These are phyloP conservation scores for Dactylonectria macrodidyma DNA, from an alignment of 2,329 filamentous ascomycete species.

Conservation along the genomic window DNA sequence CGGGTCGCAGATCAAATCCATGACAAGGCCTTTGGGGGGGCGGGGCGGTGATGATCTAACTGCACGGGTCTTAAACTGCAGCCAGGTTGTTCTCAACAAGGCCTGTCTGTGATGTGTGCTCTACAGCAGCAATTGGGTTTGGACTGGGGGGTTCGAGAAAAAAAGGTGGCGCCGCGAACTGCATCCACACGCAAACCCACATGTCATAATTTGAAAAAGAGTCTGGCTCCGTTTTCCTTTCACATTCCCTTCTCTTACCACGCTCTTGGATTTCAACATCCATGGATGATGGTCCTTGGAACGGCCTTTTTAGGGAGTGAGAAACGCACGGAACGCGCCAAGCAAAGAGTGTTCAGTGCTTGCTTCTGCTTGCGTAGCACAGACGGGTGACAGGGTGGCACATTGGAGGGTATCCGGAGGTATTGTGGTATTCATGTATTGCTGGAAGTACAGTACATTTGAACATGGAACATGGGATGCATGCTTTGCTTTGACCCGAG, in stretches of 20 bases:
- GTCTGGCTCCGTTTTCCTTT: conserved; percentile 11
- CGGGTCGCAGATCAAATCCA: conserved; percentile 42
- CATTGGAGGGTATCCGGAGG: not conserved
- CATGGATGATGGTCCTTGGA: not conserved
- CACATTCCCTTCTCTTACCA: not conserved
- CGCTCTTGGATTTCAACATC: not conserved
- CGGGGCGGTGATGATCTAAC: not conserved
- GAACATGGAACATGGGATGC: too few relatives aligned
- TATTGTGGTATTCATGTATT: too few relatives aligned
- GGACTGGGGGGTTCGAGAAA: conserved; percentile 27
- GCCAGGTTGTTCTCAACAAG: too few relatives aligned
- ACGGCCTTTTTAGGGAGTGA: not conserved
- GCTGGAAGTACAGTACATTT: conserved; percentile 8
- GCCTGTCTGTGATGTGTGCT: conserved; percentile 38
- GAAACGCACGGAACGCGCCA: conserved; percentile 3
- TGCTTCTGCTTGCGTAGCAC: conserved; percentile 14
- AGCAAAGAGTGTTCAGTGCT: conserved; percentile 2
- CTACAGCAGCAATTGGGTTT: conserved; percentile 35
- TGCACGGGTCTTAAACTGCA: conserved; percentile 26
- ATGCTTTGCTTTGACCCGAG: conserved; percentile 12
- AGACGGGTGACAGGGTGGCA: conserved; percentile 13
- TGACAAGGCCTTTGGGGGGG: conserved; percentile 9
- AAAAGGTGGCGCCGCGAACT: conserved; percentile 33
- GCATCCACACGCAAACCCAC: conserved; percentile 40
- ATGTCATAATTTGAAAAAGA: conserved; percentile 24